Evolutionary conservation across 1,284 basidiomycete genomes (phyloP), one percentile per base, ranked within the genome.

Genomic region (Trametes sp.): DNA sequence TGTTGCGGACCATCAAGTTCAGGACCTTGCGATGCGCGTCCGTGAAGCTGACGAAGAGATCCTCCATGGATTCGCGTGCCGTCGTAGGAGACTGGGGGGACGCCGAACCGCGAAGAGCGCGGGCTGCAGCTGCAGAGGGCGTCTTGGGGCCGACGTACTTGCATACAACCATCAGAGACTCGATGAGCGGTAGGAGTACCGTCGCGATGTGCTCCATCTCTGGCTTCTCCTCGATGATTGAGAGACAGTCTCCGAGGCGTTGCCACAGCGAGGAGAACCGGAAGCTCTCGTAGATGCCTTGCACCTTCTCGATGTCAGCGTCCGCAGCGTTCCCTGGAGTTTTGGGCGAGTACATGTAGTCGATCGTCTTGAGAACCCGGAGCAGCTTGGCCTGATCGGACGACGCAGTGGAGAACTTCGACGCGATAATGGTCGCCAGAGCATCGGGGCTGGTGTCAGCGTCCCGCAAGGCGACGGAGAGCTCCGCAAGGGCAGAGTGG

Each of bases 1-100:
- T 98, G 76, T 96, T 98, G 62, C 97, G 92, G 36, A 99, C 97
- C 93, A 99, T 98, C 63, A 96, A 83, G 76, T 98, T 98, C 63
- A 99, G 85, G 38, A 98, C 88, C 77, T 98, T 98, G 69, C 95
- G 87, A 75, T 99, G 98, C 36, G 89, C 86, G 69, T 98, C 96
- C 1, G 98, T 99, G 79, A 99, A 99, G 7, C 87, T 84, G 58
- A 98, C 89, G 76, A 99, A 99, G 28, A 96, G 82, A 66, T 96
- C 94, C 66, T 94, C 92, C 85, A 89, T 89, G 2, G 89, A 85
- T 70, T 93, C 90, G 61, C 83, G 82, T 24, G 87, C 81, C 4
- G 85, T 87, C 29, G 84, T 81, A 16, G 88, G 87, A 2, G 88
- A 89, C 66, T 81, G 83, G 7, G 91, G 92, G 19, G 87, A 93